These are phyloP conservation scores for Naumovozyma dairenensis DNA, from an alignment of 805 yeast genomes.

Conservation along the genomic window DNA sequence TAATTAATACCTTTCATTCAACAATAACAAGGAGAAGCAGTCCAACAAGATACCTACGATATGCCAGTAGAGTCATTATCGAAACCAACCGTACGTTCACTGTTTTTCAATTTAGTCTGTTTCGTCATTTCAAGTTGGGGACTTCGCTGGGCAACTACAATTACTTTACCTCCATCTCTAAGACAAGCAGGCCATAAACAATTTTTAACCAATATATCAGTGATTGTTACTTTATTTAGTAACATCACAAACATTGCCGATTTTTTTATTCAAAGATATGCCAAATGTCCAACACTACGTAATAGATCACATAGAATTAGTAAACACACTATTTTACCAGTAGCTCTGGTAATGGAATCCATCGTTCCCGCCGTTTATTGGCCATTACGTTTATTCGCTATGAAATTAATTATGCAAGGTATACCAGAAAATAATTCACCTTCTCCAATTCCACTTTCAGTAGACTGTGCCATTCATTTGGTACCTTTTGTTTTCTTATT, in stretches of 20 bases:
- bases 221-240: conserved; percentile 38
- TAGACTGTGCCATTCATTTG: conserved; percentile 52
- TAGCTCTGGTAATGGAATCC: conserved; percentile 48
- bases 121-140: conserved; percentile 22
- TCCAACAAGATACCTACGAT: too few relatives aligned
- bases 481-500: conserved; percentile 46
- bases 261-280: conserved; percentile 20
- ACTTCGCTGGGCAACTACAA: conserved; percentile 16
- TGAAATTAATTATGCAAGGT: conserved; percentile 37
- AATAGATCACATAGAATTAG: conserved; percentile 22
- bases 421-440: conserved; percentile 15
- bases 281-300: conserved; percentile 1
- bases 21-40: too few relatives aligned
- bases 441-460: conserved; percentile 35
- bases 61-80: too few relatives aligned
- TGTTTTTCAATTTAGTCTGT: conserved; percentile 14
- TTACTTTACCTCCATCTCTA: conserved; percentile 40
- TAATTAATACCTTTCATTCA: too few relatives aligned
- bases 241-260: conserved; percentile 32
- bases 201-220: conserved; percentile 60
- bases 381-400: conserved; percentile 49
- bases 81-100: conserved; percentile 9
- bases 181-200: conserved; percentile 58
- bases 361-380: conserved; percentile 60
- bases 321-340: conserved; percentile 33